Percentiles rank a stretch among this genome's conserved stretches.
phyloP scores from a whole-genome alignment of 225 moss, liverwort and hornwort genomes.

The Lunularia cruciata region DNA sequence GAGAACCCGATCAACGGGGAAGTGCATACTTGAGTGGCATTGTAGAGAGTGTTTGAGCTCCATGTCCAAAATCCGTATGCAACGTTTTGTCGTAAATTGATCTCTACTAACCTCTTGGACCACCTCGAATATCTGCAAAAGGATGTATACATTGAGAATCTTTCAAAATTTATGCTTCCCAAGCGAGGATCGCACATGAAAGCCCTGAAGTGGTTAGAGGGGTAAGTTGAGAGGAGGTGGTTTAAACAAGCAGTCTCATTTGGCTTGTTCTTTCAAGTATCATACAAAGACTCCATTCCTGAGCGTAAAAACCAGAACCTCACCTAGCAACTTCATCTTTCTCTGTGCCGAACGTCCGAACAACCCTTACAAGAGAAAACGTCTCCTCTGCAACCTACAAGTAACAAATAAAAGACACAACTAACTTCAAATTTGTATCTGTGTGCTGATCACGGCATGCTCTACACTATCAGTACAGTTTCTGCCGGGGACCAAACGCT shows the following conservation, averaged over 20 bases:
- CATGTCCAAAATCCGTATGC: constrained; percentile 95
- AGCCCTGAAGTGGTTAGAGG: constrained; percentile 8
- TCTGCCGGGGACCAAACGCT: no score
- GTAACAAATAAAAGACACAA: background rate
- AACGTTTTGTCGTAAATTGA: constrained; percentile 92
- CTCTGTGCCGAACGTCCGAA: constrained; percentile 96
- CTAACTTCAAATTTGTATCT: no score
- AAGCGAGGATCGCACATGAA: background rate
- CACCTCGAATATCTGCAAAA: constrained; percentile 81
- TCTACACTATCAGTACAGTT: no score
- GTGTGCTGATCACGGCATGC: no score
- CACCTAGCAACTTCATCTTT: constrained; percentile 82
- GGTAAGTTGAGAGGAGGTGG: background rate
- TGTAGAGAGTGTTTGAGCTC: constrained; percentile 96
- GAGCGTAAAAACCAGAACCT: background rate
- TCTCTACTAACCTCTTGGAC: constrained; percentile 77
- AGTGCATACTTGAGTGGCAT: constrained; percentile 71
- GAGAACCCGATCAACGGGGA: no score
- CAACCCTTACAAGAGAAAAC: constrained; percentile 86
- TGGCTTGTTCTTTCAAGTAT: background rate
- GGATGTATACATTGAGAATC: background rate
- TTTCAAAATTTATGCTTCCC: background rate
- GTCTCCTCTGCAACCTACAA: constrained; percentile 83
- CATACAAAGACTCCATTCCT: background rate
- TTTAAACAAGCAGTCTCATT: background rate